Base-by-base conservation (phyloP, 176 grass and related monocot species). In the Leersia perrieri region DNA sequence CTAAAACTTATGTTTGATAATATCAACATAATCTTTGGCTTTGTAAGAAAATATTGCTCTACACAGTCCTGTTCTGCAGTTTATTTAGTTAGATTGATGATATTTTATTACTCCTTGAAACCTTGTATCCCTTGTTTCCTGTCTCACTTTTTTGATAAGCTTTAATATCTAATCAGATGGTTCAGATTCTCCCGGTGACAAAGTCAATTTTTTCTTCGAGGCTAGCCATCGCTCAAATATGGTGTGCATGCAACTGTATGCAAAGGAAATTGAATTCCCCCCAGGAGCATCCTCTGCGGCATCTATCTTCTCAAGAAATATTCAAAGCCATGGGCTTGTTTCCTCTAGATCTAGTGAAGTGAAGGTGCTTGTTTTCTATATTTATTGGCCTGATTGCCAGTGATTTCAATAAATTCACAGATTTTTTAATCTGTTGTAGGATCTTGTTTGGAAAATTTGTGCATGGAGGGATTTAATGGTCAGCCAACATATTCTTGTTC, bases 381-480 rank as follows among this genome's bases (percentile, higher is more conserved):
- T 80, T 45, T 78, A n/a, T 72, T 87, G 32, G 32, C 26, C 44
- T 84, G 47, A 45, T 74, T 60, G 12, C 76, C 63, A 55, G 66
- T 25, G 15, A 40, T 68, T 68, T 80, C 12, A 66, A 58, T 75
- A 85, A 68, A 67, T 53, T 75, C 33, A 44, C 29, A 31, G 60
- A 62, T 63, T 91, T 82, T 47, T 26, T 70, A 49, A 73, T 75
- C 81, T 85, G 80, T 42, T 91, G 78, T 79, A 98, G 95, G 90
- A 98, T 89, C 78, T 89, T 85, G 83, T 98, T 76, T 92, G 95
- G 92, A 98, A 94, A 88, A 26, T 98, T 32, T 98, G 95, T 68
- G 81, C 88, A 58, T 98, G 95, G 95, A 94, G 95, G 74, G 95
- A 98, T 47, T 88, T 98, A 94, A 98, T 98, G 92, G 95, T 98